A percentile compares a stretch with the other conserved stretches of the same genome.
phyloP scores from a whole-genome alignment of 331 rosid genomes.

The Quercus lobata region DNA sequence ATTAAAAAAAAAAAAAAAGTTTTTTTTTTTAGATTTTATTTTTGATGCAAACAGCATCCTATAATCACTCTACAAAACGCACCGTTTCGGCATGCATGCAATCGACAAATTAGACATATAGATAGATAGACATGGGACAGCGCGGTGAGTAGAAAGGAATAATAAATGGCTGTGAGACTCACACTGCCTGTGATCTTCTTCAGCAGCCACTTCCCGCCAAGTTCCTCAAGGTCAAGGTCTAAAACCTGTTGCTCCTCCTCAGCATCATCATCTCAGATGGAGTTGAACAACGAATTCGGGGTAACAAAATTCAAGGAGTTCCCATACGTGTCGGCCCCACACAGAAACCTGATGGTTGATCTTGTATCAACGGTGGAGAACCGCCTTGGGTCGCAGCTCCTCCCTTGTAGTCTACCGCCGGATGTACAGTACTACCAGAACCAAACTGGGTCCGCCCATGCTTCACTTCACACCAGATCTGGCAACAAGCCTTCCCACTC shows the following conservation, averaged over 20 bases:
- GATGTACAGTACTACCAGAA: constrained; percentile 54
- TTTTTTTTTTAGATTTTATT: no score
- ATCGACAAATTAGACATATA: no score
- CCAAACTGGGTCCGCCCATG: constrained; percentile 37
- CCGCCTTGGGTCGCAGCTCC: constrained; percentile 57
- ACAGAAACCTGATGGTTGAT: constrained; percentile 63
- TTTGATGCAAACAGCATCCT: no score
- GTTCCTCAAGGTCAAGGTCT: background rate
- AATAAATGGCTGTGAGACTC: constrained; percentile 15
- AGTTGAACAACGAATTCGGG: constrained; percentile 14
- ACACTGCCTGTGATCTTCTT: constrained; percentile 2
- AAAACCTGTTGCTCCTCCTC: constrained; percentile 16
- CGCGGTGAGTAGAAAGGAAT: background rate
- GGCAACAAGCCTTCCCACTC: constrained; percentile 41
- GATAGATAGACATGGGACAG: no score
- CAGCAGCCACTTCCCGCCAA: background rate
- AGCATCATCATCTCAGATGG: constrained; percentile 39
- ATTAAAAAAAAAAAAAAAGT: no score
- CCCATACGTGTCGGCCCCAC: constrained; percentile 59
- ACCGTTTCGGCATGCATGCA: no score
- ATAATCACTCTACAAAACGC: no score
- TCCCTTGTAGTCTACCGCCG: constrained; percentile 59
- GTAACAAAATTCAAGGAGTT: constrained; percentile 50
- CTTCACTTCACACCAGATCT: constrained; percentile 51
- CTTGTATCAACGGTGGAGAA: constrained; percentile 50